These are phyloP conservation scores for Cyberlindnera veronae DNA, from an alignment of 805 yeast species.

Conservation along the genomic window DNA sequence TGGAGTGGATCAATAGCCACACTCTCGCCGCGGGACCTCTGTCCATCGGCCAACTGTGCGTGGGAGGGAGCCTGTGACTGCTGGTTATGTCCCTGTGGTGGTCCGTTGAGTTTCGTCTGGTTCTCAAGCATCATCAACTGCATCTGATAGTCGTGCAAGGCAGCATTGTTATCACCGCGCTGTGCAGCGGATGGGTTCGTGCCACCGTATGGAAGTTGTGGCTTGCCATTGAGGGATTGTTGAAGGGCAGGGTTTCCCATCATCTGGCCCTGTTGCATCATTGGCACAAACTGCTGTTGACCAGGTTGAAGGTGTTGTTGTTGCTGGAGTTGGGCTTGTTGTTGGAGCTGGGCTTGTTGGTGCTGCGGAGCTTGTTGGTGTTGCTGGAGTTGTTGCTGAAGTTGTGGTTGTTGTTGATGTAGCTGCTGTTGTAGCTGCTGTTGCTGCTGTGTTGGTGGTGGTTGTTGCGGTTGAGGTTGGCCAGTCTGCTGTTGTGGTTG, in stretches of 20 bases:
- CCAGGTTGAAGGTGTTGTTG: constrained; percentile 6
- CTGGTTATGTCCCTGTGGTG: neutral
- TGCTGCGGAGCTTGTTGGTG: constrained; percentile 4
- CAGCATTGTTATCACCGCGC: constrained; percentile 35
- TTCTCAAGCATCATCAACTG: constrained; percentile 72
- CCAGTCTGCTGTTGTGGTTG: neutral
- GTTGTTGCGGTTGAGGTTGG: constrained; percentile 18
- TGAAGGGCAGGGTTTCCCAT: neutral
- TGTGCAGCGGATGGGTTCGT: constrained; percentile 10
- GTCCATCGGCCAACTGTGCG: neutral
- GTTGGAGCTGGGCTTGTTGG: constrained; percentile 3
- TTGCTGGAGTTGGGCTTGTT: constrained; percentile 8
- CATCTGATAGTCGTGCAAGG: constrained; percentile 77
- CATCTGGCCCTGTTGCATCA: constrained; percentile 9
- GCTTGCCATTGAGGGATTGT: constrained; percentile 1
- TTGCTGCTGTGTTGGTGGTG: constrained; percentile 10
- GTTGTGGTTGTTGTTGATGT: constrained; percentile 9
- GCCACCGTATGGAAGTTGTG: constrained; percentile 10
- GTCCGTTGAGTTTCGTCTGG: constrained; percentile 49
- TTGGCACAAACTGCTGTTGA: constrained; percentile 9
- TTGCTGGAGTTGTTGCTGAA: constrained; percentile 7
- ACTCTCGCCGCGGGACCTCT: constrained; percentile 4
- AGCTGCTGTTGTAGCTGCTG: constrained; percentile 23
- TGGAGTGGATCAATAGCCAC: constrained; percentile 27
- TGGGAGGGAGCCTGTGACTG: neutral